Evolutionary conservation across 208 protist species (phyloP).

Genomic region (Leishmania major): DNA sequence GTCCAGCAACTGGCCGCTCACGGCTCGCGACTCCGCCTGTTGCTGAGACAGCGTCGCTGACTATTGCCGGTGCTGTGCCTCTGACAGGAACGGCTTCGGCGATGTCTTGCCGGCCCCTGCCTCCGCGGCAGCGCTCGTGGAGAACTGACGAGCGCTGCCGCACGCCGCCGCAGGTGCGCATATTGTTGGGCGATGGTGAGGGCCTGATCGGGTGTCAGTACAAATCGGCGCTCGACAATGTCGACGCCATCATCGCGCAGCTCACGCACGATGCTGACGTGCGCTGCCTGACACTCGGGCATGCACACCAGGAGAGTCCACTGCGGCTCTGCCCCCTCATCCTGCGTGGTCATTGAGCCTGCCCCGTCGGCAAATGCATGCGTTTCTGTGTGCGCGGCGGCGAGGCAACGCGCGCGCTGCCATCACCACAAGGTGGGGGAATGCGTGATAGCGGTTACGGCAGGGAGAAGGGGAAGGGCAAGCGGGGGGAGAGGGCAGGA

Average conservation of each 20-base stretch:
- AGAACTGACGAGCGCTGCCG: not conserved
- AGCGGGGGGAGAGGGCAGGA: not conserved
- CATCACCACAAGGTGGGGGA: not conserved
- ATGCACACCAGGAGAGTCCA: conserved; percentile 75
- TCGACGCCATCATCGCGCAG: conserved; percentile 57
- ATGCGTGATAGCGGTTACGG: not conserved
- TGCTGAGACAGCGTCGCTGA: not conserved
- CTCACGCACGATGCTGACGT: conserved; percentile 57
- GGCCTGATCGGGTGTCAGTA: conserved; percentile 49
- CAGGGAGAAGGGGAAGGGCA: not conserved
- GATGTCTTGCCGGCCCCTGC: conserved; percentile 8
- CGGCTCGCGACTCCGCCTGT: not conserved
- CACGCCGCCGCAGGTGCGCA: conserved; percentile 36
- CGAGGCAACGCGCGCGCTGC: not conserved
- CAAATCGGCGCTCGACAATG: conserved; percentile 55
- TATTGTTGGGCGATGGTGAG: conserved; percentile 55
- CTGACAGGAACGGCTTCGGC: not conserved
- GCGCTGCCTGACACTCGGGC: conserved; percentile 50
- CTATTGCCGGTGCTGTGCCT: not conserved
- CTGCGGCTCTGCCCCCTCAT: conserved; percentile 17
- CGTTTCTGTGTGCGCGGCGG: not conserved
- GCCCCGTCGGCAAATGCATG: not conserved
- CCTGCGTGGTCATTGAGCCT: not conserved
- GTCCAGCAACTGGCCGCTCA: conserved; percentile 16
- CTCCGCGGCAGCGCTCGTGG: not conserved